Percentiles rank a stretch among this genome's conserved stretches.
Conservation (phyloP, 2,329 filamentous ascomycete genomes). For the Aspergillus glaucus region DNA sequence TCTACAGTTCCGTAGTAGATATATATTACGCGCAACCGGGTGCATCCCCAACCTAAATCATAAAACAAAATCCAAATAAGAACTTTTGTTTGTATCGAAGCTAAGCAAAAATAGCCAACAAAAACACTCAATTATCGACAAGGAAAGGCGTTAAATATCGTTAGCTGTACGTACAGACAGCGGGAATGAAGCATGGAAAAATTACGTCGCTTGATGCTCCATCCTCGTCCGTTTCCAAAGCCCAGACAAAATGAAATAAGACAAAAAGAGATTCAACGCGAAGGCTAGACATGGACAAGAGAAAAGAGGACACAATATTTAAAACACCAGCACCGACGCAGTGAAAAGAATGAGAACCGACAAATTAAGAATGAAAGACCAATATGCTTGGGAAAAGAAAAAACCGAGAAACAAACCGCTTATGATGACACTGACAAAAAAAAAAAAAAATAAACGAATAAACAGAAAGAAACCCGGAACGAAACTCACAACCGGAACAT, state of each 20-base stretch:
- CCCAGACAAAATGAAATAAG: constrained; percentile 5
- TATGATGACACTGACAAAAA: constrained; percentile 6
- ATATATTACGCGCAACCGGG: no score
- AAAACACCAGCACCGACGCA: constrained; percentile 15
- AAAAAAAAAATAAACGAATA: constrained; percentile 6
- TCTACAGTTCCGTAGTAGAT: no score
- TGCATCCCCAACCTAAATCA: no score
- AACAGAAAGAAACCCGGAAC: constrained; percentile 10
- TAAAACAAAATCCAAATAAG: no score
- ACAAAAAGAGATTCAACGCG: constrained; percentile 2
- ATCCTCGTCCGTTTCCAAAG: constrained; percentile 5
- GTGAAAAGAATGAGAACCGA: constrained; percentile 1
- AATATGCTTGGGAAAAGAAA: not conserved
- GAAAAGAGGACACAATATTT: constrained; percentile 1
- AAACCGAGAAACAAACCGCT: constrained; percentile 3
- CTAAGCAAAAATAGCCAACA: not conserved
- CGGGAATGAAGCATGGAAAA: constrained; percentile 10
- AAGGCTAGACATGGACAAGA: not conserved
- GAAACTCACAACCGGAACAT: constrained; percentile 4
- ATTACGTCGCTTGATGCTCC: constrained; percentile 13
- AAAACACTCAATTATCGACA: constrained; percentile 11
- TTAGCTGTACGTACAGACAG: constrained; percentile 11
- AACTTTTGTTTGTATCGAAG: not conserved
- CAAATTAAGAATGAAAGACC: not conserved
- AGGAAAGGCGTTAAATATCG: constrained; percentile 11